Percentiles rank a stretch among this genome's conserved stretches.
phyloP scores from a whole-genome alignment of 2,329 filamentous ascomycete species.

The Aphanocladium album region DNA sequence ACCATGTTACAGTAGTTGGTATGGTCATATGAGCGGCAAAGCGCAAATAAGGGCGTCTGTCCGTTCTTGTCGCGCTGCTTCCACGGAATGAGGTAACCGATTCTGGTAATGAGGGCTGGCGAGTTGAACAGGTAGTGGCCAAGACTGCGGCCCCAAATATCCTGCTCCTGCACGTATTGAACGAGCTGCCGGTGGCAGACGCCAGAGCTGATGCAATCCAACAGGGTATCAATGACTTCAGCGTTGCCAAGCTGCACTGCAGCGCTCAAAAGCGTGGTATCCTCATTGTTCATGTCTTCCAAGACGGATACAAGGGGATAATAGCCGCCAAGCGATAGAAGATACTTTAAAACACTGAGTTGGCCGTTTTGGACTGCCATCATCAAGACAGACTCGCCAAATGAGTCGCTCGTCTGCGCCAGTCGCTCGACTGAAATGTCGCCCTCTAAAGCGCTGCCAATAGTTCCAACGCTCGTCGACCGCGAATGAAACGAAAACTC shows the following conservation, averaged over 20 bases:
- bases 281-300: conserved; percentile 82
- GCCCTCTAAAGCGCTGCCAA: conserved; percentile 69
- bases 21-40: conserved; percentile 95
- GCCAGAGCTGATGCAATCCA: conserved; percentile 62
- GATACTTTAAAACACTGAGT: conserved; percentile 67
- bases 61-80: conserved; percentile 89
- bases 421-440: conserved; percentile 80
- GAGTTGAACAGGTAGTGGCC: conserved; percentile 97
- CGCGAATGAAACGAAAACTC: conserved; percentile 77
- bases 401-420: conserved; percentile 62
- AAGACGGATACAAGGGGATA: conserved; percentile 68
- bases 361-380: conserved; percentile 75
- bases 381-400: conserved; percentile 82
- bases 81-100: conserved; percentile 81
- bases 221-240: conserved; percentile 68
- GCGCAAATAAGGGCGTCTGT: conserved; percentile 92
- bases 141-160: conserved; percentile 79
- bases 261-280: conserved; percentile 82
- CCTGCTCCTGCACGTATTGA: conserved; percentile 69
- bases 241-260: conserved; percentile 79
- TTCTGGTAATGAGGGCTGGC: conserved; percentile 69
- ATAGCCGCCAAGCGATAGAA: conserved; percentile 71
- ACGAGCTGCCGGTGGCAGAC: conserved; percentile 52
- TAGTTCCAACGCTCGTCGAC: conserved; percentile 71
- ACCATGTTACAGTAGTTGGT: conserved; percentile 84